Base-by-base conservation (phyloP, 768 basidiomycete genomes). In the Phylloporus sp. region DNA sequence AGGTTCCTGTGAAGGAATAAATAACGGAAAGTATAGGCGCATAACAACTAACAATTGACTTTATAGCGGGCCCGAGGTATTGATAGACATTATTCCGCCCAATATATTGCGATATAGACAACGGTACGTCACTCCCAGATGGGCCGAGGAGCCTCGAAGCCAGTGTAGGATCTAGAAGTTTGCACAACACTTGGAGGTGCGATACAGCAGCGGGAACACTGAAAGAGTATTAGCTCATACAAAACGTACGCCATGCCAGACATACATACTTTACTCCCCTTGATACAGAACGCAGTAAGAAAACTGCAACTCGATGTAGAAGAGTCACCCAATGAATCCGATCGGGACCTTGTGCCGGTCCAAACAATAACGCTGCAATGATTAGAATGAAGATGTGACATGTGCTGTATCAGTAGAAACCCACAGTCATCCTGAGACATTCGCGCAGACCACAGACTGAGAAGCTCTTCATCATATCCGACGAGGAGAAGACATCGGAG, bases 401-500 rank as follows among this genome's bases (percentile, higher is more conserved):
- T 9, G 27, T 8, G 15, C 5, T 1, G 24, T 43, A 42, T 16
- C 47, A 57, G 3, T 20, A 28, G 15, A 16, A 12, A 45, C 61
- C 0, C n/a, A 66, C 65, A 45, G 8, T 67, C 62, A 39, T 65
- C 55, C 38, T 41, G 39, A 39, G 49, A 54, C 18, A 63, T 45
- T 22, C 46, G 61, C 32, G 45, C 26, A 9, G 72, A 70, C 73
- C 74, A 75, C 28, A 59, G 7, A 13, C 32, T 24, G n/a, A 75
- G 62, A 32, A 64, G 63, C 16, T 64, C 55, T 28, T 68, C 61
- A 46, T 71, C 70, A 16, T 62, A 66, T 12, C 82, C 82, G 45
- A 86, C 73, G 22, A 90, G 74, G 18, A 85, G 80, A 20, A 88
- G 72, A 65, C 80, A 84, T 50, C 90, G 70, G 59, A 89, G 66